Base-by-base conservation (phyloP, 495 filamentous ascomycete genomes). In the Talaromyces proteolyticus region DNA sequence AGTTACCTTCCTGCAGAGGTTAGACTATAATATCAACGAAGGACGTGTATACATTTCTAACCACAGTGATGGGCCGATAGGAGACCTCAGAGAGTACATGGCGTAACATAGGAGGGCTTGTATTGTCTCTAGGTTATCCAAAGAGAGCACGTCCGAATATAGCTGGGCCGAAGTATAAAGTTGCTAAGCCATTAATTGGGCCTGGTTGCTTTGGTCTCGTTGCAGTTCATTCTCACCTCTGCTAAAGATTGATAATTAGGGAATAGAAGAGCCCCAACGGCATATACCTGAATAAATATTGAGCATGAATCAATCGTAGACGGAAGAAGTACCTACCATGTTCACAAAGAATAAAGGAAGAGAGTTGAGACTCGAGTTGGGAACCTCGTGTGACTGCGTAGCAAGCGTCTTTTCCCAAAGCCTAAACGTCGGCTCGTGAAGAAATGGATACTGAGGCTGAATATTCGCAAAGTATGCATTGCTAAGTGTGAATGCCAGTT, bases 401-500 rank as follows among this genome's bases (percentile, higher is more conserved):
- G 38, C 10, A 16, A 41, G 38, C 18, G 12, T 41, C 38, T 41
- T 20, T 16, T 41, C 38, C 38, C 38, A 41, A 14, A 41, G 38
- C 25, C 47, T 19, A 38, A 58, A 58, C 2, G 56, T 58, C 24
- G 56, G 56, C 37, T 51, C 40, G 38, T 58, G 56, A 17, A 58
- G 29, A 42, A 58, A 58, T 7, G 56, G 56, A 26, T 58, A 58
- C 19, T 58, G 53, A 3, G 49, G 45, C 29, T 58, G 53, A 20
- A 58, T 47, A 36, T 55, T 52, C 19, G 24, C n/a, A 42, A 58
- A 58, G 23, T 55, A 58, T 2, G 53, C 53, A 21, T 58, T 20
- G 25, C 39, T 50, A 14, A 58, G 37, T 26, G 21, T 42, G 34
- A 39, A 6, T 0, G 49, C 56, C 0, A 47, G 5, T 6, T 36